Conservation (phyloP, 2,329 filamentous ascomycete genomes). For the Fusarium staphyleae region DNA sequence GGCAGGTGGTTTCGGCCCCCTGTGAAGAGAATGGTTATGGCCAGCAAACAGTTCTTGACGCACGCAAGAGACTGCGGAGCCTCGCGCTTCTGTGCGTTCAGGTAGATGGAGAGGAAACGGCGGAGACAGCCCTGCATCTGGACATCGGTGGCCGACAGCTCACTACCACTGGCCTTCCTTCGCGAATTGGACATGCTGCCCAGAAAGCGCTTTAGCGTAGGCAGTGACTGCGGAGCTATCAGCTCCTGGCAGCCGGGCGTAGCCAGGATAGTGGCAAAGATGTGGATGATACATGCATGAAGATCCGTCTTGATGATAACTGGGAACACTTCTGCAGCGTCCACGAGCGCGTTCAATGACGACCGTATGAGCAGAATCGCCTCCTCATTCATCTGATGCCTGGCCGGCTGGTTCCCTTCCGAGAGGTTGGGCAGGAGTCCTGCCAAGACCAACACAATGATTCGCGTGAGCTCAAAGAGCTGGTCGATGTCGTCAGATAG, state of each 20-base stretch:
- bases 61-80: constrained; percentile 78
- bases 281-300: constrained; percentile 95
- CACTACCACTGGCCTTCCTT: constrained; percentile 46
- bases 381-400: constrained; percentile 86
- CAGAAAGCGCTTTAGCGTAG: constrained; percentile 91
- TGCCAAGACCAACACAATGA: constrained; percentile 91
- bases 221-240: constrained; percentile 87
- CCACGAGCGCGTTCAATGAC: constrained; percentile 86
- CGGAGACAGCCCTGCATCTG: constrained; percentile 85
- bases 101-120: constrained; percentile 81
- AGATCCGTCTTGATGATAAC: constrained; percentile 95
- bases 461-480: constrained; percentile 93
- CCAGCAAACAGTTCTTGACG: constrained; percentile 91
- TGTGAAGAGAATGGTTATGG: constrained; percentile 87
- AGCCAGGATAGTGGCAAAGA: constrained; percentile 90
- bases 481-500: constrained; percentile 98
- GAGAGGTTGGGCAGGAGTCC: constrained; percentile 85
- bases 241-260: constrained; percentile 84
- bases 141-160: constrained; percentile 61
- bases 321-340: constrained; percentile 94
- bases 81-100: constrained; percentile 78
- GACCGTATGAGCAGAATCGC: constrained; percentile 80
- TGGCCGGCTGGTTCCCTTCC: constrained; percentile 69
- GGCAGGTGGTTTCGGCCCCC: constrained; percentile 77
- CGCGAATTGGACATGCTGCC: constrained; percentile 69